Evolutionary conservation across 2,329 filamentous ascomycete species (phyloP), one percentile per base, ranked within the genome.

Genomic region (Apiospora phragmitis): DNA sequence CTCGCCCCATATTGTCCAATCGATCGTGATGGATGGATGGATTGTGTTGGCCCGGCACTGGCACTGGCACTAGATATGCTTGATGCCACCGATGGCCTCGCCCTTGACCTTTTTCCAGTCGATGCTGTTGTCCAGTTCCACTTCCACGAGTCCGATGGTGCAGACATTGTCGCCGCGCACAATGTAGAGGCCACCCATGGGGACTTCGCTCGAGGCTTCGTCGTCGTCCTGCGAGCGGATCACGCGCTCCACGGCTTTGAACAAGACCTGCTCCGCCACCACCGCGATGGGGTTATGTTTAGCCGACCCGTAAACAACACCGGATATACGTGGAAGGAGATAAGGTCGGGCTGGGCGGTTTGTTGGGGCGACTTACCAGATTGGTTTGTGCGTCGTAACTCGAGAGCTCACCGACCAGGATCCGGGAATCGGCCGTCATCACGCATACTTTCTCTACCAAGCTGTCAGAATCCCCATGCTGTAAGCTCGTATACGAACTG

Each of bases 141-240:
- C 95, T 80, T 99, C 94, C 42, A 99, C 91, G 70, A 97, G 85
- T 2, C 96, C 96, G 71, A 96, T 93, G 21, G 97, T 87, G 73
- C 94, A 95, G 66, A 99, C 95, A 78, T 97, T 98, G 80, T 99
- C 96, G 68, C 96, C 96, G 72, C 96, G 89, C 70, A 99, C 93
- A 71, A 99, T 88, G 80, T 98, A 98, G 7, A 98, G 84, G 1
- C 96, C 96, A 1, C 96, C 96, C 73, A 98, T 90, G 5, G 92
- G 90, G 24, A 96, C 91, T 79, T 96, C 90, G 71, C 91, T 89
- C 59, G 93, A 97, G 0, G 92, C 89, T 76, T 97, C 94, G 51
- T 90, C 88, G 78, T 97, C 94, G 79, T 98, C 95, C 59, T 89
- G 88, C 1, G 93, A 92, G 73, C 94, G 92, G 77, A 99, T 97